A percentile compares a stretch with the other conserved stretches of the same genome.
phyloP scores from a whole-genome alignment of 2,329 filamentous ascomycete species.

The Aspergillus sp. region DNA sequence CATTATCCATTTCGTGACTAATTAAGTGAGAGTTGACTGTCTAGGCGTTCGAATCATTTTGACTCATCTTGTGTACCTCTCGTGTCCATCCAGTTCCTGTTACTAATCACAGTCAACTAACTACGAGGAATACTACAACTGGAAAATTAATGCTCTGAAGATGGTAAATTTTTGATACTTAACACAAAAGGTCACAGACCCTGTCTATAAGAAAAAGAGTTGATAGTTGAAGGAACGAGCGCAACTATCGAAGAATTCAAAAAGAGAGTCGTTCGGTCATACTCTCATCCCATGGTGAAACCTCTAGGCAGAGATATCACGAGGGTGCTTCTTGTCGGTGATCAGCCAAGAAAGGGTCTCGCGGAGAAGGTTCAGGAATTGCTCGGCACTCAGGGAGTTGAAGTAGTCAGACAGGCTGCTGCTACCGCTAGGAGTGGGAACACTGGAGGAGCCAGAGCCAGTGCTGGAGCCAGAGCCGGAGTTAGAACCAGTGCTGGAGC shows the following conservation, averaged over 20 bases:
- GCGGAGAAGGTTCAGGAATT: conserved; percentile 28
- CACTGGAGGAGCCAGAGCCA: conserved; percentile 3
- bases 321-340: conserved; percentile 31
- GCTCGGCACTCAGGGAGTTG: conserved; percentile 28
- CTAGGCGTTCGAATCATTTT: not conserved
- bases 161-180: not conserved
- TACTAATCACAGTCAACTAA: not conserved
- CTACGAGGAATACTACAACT: not conserved
- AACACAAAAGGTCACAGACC: not conserved
- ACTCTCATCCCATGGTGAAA: not conserved
- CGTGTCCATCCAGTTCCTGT: too few relatives aligned
- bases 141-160: not conserved
- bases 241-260: not conserved
- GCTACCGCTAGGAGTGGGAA: conserved; percentile 3
- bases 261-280: conserved; percentile 12
- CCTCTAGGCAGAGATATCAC: conserved; percentile 27
- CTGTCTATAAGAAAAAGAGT: not conserved
- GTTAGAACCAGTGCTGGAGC: conserved; percentile 7
- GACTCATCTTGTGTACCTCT: too few relatives aligned
- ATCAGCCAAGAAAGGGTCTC: conserved; percentile 32
- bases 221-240: not conserved
- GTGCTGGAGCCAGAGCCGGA: conserved; percentile 5
- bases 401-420: conserved; percentile 25
- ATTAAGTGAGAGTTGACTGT: not conserved
- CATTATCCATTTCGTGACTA: not conserved